These are phyloP conservation scores for Scheffersomyces segobiensis DNA, from an alignment of 1,139 yeast species.

Conservation along the genomic window DNA sequence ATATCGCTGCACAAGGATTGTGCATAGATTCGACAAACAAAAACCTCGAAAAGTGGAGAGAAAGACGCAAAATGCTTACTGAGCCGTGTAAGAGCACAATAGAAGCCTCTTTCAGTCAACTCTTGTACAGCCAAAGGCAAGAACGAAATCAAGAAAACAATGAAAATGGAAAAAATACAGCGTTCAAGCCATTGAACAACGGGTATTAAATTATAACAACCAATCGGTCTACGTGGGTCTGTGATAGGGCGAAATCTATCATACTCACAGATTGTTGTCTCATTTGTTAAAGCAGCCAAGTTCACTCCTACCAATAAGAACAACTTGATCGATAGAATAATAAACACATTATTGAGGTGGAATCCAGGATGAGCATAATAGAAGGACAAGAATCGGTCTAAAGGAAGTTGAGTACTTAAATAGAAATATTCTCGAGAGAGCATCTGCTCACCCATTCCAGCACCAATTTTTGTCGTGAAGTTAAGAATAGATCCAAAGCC, in stretches of 20 bases:
- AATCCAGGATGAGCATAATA: conserved; percentile 61
- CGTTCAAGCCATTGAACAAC: conserved; percentile 52
- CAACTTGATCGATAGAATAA: conserved; percentile 47
- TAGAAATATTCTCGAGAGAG: conserved; percentile 54
- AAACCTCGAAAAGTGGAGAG: conserved; percentile 56
- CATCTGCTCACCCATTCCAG: conserved; percentile 62
- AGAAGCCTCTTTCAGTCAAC: conserved; percentile 50
- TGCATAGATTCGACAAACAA: conserved; percentile 53
- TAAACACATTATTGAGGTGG: conserved; percentile 54
- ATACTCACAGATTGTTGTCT: conserved; percentile 48
- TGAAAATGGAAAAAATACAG: conserved; percentile 48
- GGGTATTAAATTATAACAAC: conserved; percentile 51
- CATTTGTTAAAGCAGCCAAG: conserved; percentile 48
- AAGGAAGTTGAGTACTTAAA: conserved; percentile 48
- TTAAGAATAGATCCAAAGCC: conserved; percentile 56
- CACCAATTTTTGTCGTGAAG: conserved; percentile 57
- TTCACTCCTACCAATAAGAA: conserved; percentile 48
- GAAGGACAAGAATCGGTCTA: conserved; percentile 53
- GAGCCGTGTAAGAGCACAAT: conserved; percentile 44
- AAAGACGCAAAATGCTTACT: conserved; percentile 49
- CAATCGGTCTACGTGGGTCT: conserved; percentile 44
- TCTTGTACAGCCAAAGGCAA: conserved; percentile 54
- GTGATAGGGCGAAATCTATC: conserved; percentile 48
- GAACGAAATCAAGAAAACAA: conserved; percentile 51
- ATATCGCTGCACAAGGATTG: conserved; percentile 50